Evolutionary conservation across 805 yeast species (phyloP).

Genomic region (Yarrowia sp.): DNA sequence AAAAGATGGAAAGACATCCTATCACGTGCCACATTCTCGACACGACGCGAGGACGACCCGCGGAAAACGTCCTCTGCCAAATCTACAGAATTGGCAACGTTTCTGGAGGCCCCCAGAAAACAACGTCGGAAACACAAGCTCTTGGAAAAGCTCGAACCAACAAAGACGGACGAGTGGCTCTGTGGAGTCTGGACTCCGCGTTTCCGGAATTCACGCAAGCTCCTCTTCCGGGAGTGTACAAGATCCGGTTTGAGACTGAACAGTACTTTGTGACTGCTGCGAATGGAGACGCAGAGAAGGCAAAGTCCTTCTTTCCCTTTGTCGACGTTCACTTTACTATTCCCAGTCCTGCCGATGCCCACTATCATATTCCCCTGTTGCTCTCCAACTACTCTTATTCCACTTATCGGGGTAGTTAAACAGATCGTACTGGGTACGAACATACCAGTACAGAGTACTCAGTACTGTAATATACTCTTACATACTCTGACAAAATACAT

Average conservation of each 20-base stretch:
- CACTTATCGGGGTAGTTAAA: constrained; percentile 79
- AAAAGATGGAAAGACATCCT: constrained; percentile 48
- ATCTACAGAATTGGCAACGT: constrained; percentile 31
- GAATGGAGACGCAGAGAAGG: constrained; percentile 29
- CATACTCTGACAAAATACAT: neutral
- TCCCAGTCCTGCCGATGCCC: constrained; percentile 63
- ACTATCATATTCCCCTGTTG: constrained; percentile 85
- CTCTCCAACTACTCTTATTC: constrained; percentile 84
- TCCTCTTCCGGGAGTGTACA: constrained; percentile 63
- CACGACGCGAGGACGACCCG: constrained; percentile 81
- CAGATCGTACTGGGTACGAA: no score
- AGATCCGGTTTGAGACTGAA: constrained; percentile 72
- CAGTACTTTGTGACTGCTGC: constrained; percentile 49
- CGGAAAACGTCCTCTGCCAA: constrained; percentile 67
- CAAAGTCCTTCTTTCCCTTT: constrained; percentile 66
- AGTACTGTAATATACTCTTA: no score
- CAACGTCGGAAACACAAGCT: constrained; percentile 39
- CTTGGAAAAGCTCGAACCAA: constrained; percentile 73
- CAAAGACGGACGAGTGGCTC: constrained; percentile 70
- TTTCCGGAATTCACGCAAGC: constrained; percentile 37
- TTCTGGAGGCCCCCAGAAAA: constrained; percentile 15
- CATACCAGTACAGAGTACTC: no score
- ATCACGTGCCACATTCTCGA: constrained; percentile 89
- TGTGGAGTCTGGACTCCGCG: constrained; percentile 50
- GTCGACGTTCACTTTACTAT: constrained; percentile 77